Conservation (phyloP, 495 filamentous ascomycete species). For the Aspergillus wentii region DNA sequence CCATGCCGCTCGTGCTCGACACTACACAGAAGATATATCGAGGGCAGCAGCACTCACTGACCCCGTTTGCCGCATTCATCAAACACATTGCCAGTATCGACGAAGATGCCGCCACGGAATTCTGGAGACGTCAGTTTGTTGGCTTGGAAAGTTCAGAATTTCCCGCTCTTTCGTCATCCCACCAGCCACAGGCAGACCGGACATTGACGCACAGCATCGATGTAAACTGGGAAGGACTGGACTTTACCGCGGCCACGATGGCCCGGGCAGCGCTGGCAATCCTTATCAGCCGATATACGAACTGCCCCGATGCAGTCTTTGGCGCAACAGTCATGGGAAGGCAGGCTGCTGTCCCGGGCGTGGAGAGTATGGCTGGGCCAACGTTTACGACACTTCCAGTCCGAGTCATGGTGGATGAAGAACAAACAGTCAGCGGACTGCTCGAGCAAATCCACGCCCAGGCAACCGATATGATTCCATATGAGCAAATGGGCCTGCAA, state of each 20-base stretch:
- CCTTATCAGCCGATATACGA: constrained; percentile 30
- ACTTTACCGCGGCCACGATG: constrained; percentile 13
- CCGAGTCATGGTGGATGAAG: constrained; percentile 28
- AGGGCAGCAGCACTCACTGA: constrained; percentile 6
- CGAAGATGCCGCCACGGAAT: constrained; percentile 14
- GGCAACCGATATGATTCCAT: constrained; percentile 40
- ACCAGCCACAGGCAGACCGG: constrained; percentile 19
- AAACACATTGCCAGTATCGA: constrained; percentile 10
- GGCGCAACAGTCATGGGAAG: constrained; percentile 49
- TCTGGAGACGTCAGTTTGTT: constrained; percentile 23
- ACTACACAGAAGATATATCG: not conserved
- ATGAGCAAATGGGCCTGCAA: constrained; percentile 56
- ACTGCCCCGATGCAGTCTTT: constrained; percentile 28
- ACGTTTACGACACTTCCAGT: constrained; percentile 56
- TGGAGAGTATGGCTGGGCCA: constrained; percentile 51
- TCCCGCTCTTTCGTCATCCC: constrained; percentile 38
- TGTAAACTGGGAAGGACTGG: constrained; percentile 13
- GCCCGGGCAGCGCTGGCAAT: constrained; percentile 36
- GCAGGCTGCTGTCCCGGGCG: constrained; percentile 42
- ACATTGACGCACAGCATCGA: constrained; percentile 5
- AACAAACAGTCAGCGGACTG: constrained; percentile 18
- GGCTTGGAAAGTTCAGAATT: constrained; percentile 30
- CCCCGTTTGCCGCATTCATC: constrained; percentile 19
- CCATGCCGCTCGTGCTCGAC: constrained; percentile 25
- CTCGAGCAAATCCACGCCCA: constrained; percentile 43